Evolutionary conservation across 1,139 yeast genomes (phyloP), one percentile per base, ranked within the genome.

Genomic region (Zygosaccharomyces sapae): DNA sequence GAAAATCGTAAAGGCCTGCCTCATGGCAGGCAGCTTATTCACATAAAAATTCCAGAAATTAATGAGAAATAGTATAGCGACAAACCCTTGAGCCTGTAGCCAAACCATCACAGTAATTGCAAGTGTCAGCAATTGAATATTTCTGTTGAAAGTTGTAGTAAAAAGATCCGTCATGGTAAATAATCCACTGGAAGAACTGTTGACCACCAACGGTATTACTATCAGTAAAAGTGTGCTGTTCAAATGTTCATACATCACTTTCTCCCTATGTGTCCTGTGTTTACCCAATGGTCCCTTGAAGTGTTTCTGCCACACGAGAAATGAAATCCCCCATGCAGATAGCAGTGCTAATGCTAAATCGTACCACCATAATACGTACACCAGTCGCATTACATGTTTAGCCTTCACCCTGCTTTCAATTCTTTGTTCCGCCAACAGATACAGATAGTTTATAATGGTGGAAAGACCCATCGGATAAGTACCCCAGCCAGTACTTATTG

Each of bases 401-500:
- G 56, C 55, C 35, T 44, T 53, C 27, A 45, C 50, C n/a, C 53
- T 41, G 41, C 52, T 51, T 27, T 45, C 45, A 36, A 67, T 39
- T 30, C 58, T 52, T 22, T 60, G 55, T 44, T 56, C 61, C 10
- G 78, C 61, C 44, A 66, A 65, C 38, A 69, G 67, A 18, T 79
- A 66, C 66, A 77, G 75, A 36, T 53, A 62, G 59, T 80, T 83
- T 42, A 83, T 73, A 51, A 87, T 66, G 1, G 95, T 80, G 16
- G 79, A 74, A 50, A 74, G 72, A 0, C 88, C 95, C 96, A 88
- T 88, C 10, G 87, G 83, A 47, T 76, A 75, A 54, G 90, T 81
- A 2, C 95, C 96, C 71, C 86, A 69, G 57, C 80, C 86, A 3
- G 81, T 77, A 22, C 83, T 76, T 37, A 75, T 70, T 7, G 67